phyloP scores from a whole-genome alignment of 2,329 filamentous ascomycete genomes.

The Fusarium torulosum region DNA sequence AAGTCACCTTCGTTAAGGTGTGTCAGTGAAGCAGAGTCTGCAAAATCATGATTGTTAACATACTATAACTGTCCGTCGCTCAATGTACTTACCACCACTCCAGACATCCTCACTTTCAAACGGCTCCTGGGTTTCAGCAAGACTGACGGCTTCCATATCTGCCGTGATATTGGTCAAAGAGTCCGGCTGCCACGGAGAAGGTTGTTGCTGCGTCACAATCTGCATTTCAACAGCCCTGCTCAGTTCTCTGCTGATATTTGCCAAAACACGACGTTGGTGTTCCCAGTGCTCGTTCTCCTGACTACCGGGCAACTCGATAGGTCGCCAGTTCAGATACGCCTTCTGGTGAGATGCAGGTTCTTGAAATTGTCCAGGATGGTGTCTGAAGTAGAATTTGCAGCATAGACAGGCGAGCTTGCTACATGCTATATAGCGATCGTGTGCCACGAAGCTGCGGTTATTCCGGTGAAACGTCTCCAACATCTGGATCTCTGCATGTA shows the following conservation, averaged over 20 bases:
- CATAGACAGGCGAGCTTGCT: constrained; percentile 66
- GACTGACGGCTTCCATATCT: not conserved
- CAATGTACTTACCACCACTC: constrained; percentile 6
- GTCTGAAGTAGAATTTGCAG: constrained; percentile 59
- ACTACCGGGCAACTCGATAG: constrained; percentile 19
- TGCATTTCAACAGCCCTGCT: constrained; percentile 11
- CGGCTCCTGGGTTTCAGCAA: constrained; percentile 14
- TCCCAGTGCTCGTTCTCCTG: constrained; percentile 12
- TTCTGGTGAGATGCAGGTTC: constrained; percentile 56
- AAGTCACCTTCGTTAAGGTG: constrained; percentile 1
- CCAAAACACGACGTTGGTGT: constrained; percentile 27
- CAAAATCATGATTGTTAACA: not conserved
- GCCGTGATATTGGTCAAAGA: constrained; percentile 36
- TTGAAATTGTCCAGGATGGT: constrained; percentile 53
- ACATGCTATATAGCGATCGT: constrained; percentile 62
- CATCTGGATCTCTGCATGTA: constrained; percentile 47
- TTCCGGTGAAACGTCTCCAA: constrained; percentile 60
- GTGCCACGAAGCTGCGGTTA: constrained; percentile 51
- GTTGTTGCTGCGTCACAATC: constrained; percentile 3
- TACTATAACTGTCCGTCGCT: not conserved
- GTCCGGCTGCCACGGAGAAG: constrained; percentile 21
- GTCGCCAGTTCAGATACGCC: constrained; percentile 58
- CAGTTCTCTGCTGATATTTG: constrained; percentile 24
- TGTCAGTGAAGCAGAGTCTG: constrained; percentile 25
- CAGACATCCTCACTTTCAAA: not conserved